Conservation (phyloP, 2,329 filamentous ascomycete genomes). For the Hymenoscyphus repandus region DNA sequence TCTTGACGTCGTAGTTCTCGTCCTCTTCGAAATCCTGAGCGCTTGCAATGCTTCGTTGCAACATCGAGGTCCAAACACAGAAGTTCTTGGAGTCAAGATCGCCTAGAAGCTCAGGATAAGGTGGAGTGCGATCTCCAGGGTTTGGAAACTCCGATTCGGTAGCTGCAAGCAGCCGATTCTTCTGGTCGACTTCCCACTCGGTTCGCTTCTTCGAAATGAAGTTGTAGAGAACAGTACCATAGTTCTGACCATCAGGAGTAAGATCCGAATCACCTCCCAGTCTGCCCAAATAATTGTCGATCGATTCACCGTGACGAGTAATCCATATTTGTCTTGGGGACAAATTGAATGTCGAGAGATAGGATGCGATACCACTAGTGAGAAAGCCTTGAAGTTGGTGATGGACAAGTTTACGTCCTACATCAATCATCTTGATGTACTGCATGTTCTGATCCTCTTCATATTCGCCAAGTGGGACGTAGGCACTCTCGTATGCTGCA, state of each 20-base stretch:
- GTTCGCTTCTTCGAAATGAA: slow-evolving; percentile 80
- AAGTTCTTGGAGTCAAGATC: slow-evolving; percentile 79
- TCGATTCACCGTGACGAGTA: slow-evolving; percentile 86
- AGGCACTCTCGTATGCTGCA: slow-evolving; percentile 87
- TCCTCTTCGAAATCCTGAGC: slow-evolving; percentile 84
- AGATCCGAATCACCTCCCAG: slow-evolving; percentile 87
- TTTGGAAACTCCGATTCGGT: slow-evolving; percentile 73
- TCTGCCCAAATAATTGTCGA: slow-evolving; percentile 80
- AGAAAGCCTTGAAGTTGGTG: slow-evolving; percentile 90
- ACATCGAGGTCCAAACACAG: slow-evolving; percentile 98
- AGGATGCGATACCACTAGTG: slow-evolving; percentile 86
- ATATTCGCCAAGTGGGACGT: slow-evolving; percentile 82
- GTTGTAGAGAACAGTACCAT: slow-evolving; percentile 70
- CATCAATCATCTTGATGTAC: slow-evolving; percentile 95
- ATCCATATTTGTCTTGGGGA: slow-evolving; percentile 97
- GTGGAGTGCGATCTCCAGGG: slow-evolving; percentile 87
- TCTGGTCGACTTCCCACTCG: slow-evolving; percentile 79
- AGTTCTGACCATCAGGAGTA: slow-evolving; percentile 72
- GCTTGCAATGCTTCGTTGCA: slow-evolving; percentile 82
- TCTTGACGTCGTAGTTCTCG: slow-evolving; percentile 93
- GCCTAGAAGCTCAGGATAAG: slow-evolving; percentile 77
- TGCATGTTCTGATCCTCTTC: slow-evolving; percentile 89
- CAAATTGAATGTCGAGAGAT: slow-evolving; percentile 94
- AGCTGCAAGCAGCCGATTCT: slow-evolving; percentile 62
- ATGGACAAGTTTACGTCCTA: slow-evolving; percentile 88